Evolutionary conservation across 257 asterid genomes (phyloP).

Genomic region (Solanum stenotomum): DNA sequence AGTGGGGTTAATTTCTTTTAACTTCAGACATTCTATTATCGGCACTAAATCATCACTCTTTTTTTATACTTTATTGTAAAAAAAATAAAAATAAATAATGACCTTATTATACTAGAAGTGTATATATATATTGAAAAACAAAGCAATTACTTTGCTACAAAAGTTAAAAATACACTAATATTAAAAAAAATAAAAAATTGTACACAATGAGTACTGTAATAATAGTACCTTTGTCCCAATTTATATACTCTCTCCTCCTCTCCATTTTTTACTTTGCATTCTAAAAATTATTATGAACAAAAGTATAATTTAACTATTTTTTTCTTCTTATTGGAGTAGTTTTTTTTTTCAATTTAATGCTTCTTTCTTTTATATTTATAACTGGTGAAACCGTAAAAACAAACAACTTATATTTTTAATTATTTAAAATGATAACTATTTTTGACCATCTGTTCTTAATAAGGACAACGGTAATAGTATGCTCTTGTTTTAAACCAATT

Average conservation of each 20-base stretch:
- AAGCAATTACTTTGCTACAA: too few relatives aligned
- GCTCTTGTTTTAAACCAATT: rapidly evolving
- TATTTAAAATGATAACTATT: too few relatives aligned
- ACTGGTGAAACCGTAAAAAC: too few relatives aligned
- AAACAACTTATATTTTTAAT: neutral
- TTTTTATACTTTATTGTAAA: neutral
- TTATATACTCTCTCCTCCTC: neutral
- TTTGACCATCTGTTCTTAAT: neutral
- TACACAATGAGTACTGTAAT: neutral
- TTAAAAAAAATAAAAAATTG: too few relatives aligned
- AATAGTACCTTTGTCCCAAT: neutral
- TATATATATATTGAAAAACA: too few relatives aligned
- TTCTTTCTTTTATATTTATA: too few relatives aligned
- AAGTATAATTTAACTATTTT: too few relatives aligned
- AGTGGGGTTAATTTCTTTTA: neutral
- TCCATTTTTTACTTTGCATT: neutral
- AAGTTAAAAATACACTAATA: neutral
- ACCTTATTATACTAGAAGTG: neutral
- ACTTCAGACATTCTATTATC: neutral
- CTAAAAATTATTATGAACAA: too few relatives aligned
- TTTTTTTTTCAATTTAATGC: too few relatives aligned
- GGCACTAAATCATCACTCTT: neutral
- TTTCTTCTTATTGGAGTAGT: too few relatives aligned
- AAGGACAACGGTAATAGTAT: too few relatives aligned
- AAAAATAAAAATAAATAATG: neutral